These are phyloP conservation scores for Capsicum rhomboideum DNA, from an alignment of 257 asterid genomes.

Conservation along the genomic window DNA sequence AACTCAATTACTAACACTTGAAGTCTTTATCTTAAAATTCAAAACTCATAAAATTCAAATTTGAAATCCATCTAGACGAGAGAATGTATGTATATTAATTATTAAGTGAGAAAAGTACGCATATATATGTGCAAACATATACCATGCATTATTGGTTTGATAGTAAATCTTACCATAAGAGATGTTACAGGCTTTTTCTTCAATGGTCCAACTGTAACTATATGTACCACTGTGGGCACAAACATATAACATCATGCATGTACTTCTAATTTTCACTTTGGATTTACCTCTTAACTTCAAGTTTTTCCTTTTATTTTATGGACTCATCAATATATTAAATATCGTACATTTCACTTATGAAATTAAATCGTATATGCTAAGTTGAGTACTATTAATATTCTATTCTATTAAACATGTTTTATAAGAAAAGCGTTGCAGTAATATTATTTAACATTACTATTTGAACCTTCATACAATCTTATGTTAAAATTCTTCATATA, in stretches of 20 bases:
- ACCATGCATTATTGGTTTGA: not conserved
- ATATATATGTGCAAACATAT: not conserved
- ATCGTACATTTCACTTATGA: no score
- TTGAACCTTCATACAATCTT: no score
- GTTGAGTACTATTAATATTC: no score
- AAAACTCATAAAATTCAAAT: not conserved
- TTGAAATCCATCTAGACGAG: rapidly evolving
- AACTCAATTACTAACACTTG: not conserved
- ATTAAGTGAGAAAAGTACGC: not conserved
- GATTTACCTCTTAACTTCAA: not conserved
- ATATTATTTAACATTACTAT: not conserved
- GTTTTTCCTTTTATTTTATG: no score
- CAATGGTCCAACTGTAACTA: not conserved
- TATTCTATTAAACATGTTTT: not conserved
- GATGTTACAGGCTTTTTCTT: not conserved
- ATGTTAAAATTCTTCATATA: no score
- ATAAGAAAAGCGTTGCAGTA: no score
- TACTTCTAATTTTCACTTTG: not conserved
- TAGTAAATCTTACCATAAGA: not conserved
- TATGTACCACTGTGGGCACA: not conserved
- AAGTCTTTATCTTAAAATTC: not conserved
- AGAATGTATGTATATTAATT: not conserved
- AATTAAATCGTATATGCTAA: no score
- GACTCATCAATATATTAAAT: no score
- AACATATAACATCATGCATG: not conserved